phyloP scores from a whole-genome alignment of 768 basidiomycete species.

The Hypsizygus marmoreus region DNA sequence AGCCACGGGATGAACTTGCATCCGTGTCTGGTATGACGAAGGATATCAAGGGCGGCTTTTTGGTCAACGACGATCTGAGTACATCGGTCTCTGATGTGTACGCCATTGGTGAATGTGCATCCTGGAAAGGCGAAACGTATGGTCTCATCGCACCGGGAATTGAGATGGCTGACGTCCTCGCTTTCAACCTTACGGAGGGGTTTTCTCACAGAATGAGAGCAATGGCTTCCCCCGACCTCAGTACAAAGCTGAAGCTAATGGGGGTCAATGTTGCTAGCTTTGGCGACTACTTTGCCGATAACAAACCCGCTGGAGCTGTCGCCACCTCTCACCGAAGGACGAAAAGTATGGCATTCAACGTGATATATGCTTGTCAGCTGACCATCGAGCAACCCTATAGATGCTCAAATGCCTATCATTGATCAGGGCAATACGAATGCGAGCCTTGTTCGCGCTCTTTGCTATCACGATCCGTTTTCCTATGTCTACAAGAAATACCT shows the following conservation, averaged over 20 bases:
- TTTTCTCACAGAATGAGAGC: slow-evolving; percentile 32
- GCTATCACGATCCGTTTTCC: slow-evolving; percentile 77
- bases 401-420: not conserved
- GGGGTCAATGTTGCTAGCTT: slow-evolving; percentile 62
- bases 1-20: slow-evolving; percentile 70
- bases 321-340: not conserved
- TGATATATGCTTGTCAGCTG: too few species aligned
- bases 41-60: slow-evolving; percentile 52
- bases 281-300: slow-evolving; percentile 73
- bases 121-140: slow-evolving; percentile 67
- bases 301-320: slow-evolving; percentile 20
- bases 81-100: slow-evolving; percentile 63
- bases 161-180: slow-evolving; percentile 75
- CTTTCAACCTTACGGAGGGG: slow-evolving; percentile 68
- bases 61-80: slow-evolving; percentile 55
- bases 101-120: slow-evolving; percentile 78
- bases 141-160: slow-evolving; percentile 76
- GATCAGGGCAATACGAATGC: too few species aligned
- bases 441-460: too few species aligned
- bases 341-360: too few species aligned
- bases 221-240: slow-evolving; percentile 65
- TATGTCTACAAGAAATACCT: slow-evolving; percentile 77
- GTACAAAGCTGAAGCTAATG: slow-evolving; percentile 64
- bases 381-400: too few species aligned
- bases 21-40: slow-evolving; percentile 51